Base-by-base conservation (phyloP, 1,284 basidiomycete species). In the Trichosporon asahii region DNA sequence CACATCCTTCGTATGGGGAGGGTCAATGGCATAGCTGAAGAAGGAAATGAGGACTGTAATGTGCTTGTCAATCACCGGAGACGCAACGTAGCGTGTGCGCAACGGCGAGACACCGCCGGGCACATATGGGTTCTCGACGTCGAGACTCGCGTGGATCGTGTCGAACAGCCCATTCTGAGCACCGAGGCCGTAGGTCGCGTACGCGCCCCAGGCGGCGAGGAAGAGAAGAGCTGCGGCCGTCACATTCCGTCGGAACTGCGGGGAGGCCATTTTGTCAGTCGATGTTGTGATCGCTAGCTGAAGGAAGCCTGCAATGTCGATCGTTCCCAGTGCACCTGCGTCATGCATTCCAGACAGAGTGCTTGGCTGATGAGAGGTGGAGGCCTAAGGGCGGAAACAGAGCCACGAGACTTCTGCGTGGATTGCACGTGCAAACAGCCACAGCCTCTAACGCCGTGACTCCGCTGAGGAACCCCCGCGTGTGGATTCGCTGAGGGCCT, bases 361-460 rank as follows among this genome's bases (percentile, higher is more conserved):
- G 21, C 49, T 53, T 53, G 23, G 21, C 49, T 53, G 49, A 53
- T 21, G 49, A 53, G 57, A 61, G 23, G 57, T 61, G 57, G 57
- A 61, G 57, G 57, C 33, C 27, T 5, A 61, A 18, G 18, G 35
- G 9, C 53, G 53, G 53, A 27, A 15, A 27, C 25, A 57, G 15
- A 3, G n/a, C 12, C 63, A 33, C 63, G 63, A 21, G 33, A 0
- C 2, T 5, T 0, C 11, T 9, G 57, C 29, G 57, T 31, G 57
- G 18, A 5, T 9, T 18, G 3, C 49, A 35, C 31, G 53, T 37
- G 49, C n/a, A 12, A 23, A 5, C 1, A 46, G 67, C 67, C 67
- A 68, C 67, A 68, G 46, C 2, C 15, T 35, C 37, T 37, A 69
- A 46, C 64, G 37, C 68, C 57, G 65, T 27, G n/a, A 27, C 55